Evolutionary conservation across 2,329 filamentous ascomycete genomes (phyloP), one percentile per base, ranked within the genome.

Genomic region (Tolypocladium endophyticum): DNA sequence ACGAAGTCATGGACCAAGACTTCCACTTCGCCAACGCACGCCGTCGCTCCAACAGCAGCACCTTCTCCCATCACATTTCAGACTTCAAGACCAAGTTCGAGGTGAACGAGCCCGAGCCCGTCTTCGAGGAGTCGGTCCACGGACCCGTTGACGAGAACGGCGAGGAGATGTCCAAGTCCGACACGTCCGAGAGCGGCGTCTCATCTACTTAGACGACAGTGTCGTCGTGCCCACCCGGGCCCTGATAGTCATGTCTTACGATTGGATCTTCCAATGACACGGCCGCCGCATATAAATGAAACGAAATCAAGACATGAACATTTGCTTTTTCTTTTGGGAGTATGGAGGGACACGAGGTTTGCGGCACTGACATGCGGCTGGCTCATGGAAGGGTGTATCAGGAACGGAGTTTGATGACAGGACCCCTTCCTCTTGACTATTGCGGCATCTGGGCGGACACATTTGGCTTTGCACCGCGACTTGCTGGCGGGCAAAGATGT

Each of bases 11-110:
- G 69, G 91, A 97, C 72, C 86, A 89, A 69, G 80, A 85, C 66
- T 96, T 94, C 79, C 92, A 86, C 71, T 87, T 95, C 71, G 83
- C 81, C 79, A 94, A 97, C 68, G 80, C 89, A 60, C 91, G 93
- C 64, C 94, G 93, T 73, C 92, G 90, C 74, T 95, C 90, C 76
- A 97, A 97, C 80, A 93, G 89, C 73, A 92, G 87, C 77, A 86
- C 82, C 69, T 82, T 88, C 67, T 86, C 85, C 59, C 82, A 85
- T 69, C 81, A 85, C 68, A 78, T 90, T 67, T 82, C 84, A 62
- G 85, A 92, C 72, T 90, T 96, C 79, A 95, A 94, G 83, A 96
- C 92, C 76, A 99, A 99, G 79, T 97, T 97, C 73, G 94, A 99
- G 76, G 81, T 89, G 67, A 82, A 91, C 72, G 94, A 97, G 68